phyloP scores from a whole-genome alignment of 1,284 basidiomycete genomes.

The Apiotrichum domesticum region DNA sequence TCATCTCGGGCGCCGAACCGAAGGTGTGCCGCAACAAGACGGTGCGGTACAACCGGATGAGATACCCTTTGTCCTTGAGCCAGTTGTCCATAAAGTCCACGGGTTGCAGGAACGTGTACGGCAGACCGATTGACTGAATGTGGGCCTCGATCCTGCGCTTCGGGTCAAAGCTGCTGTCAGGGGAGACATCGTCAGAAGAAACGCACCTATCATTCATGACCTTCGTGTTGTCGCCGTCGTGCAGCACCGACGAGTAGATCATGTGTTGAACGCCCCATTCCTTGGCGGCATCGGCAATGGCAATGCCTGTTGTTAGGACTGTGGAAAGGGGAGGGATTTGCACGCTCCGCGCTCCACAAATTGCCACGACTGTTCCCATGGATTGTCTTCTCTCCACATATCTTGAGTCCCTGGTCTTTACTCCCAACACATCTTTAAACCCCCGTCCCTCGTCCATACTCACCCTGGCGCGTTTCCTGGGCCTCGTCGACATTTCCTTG shows the following conservation, averaged over 20 bases:
- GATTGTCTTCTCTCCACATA: too few species aligned
- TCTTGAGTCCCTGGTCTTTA: too few species aligned
- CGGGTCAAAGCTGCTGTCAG: conserved; percentile 18
- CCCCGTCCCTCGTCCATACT: too few species aligned
- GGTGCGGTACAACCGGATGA: conserved; percentile 22
- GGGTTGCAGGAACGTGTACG: conserved; percentile 10
- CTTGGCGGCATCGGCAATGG: conserved; percentile 45
- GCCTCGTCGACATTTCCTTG: too few species aligned
- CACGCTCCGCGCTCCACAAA: too few species aligned
- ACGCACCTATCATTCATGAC: background rate
- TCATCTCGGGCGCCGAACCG: conserved; percentile 11
- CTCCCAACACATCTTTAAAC: too few species aligned
- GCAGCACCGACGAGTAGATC: conserved; percentile 38
- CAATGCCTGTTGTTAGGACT: too few species aligned
- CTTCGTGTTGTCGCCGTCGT: conserved; percentile 10
- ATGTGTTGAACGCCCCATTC: conserved; percentile 46
- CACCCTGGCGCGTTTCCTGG: too few species aligned
- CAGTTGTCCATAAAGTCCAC: conserved; percentile 22
- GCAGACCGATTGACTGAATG: conserved; percentile 13
- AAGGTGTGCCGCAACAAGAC: conserved; percentile 23
- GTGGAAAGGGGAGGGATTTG: too few species aligned
- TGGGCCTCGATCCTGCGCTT: conserved; percentile 28
- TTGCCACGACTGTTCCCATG: too few species aligned
- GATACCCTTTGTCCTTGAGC: conserved; percentile 17
- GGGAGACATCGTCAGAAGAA: background rate